Evolutionary conservation across 768 basidiomycete genomes (phyloP).

Genomic region (Russula sp.): DNA sequence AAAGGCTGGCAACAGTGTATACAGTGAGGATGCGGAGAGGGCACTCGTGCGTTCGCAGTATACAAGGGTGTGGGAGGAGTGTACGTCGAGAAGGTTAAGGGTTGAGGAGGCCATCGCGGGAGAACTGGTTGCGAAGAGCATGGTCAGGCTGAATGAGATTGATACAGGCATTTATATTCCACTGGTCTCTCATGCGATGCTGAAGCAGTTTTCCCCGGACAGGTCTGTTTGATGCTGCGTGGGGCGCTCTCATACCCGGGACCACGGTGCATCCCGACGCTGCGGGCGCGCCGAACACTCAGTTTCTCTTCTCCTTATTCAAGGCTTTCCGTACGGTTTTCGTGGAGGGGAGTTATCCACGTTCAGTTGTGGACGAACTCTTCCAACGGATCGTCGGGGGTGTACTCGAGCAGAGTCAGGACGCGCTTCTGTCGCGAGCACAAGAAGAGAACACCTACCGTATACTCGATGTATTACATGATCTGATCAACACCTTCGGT

Average conservation of each 20-base stretch:
- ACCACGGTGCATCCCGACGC: slow-evolving; percentile 23
- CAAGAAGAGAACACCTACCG: slow-evolving; percentile 21
- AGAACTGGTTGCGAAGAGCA: slow-evolving; percentile 37
- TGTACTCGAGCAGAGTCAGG: slow-evolving; percentile 31
- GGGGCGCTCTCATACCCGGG: slow-evolving; percentile 34
- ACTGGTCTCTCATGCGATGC: neutral
- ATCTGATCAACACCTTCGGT: slow-evolving; percentile 47
- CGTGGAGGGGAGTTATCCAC: slow-evolving; percentile 27
- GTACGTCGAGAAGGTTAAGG: slow-evolving; percentile 38
- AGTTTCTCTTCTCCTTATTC: slow-evolving; percentile 40
- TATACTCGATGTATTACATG: slow-evolving; percentile 30
- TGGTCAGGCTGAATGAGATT: slow-evolving; percentile 26
- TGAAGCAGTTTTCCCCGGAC: neutral
- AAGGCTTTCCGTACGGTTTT: slow-evolving; percentile 39
- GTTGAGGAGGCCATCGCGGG: slow-evolving; percentile 40
- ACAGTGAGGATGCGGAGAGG: slow-evolving; percentile 10
- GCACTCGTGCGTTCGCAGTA: slow-evolving; percentile 41
- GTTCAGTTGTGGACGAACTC: slow-evolving; percentile 27
- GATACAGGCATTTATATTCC: slow-evolving; percentile 25
- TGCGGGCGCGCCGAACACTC: slow-evolving; percentile 20
- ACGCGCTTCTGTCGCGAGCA: slow-evolving; percentile 21
- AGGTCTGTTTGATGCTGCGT: slow-evolving; percentile 46
- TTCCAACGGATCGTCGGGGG: slow-evolving; percentile 31
- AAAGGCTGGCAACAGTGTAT: slow-evolving; percentile 8
- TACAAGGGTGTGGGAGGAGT: slow-evolving; percentile 41